These are phyloP conservation scores for Boletus barrowsii DNA, from an alignment of 768 basidiomycete genomes.

Conservation along the genomic window DNA sequence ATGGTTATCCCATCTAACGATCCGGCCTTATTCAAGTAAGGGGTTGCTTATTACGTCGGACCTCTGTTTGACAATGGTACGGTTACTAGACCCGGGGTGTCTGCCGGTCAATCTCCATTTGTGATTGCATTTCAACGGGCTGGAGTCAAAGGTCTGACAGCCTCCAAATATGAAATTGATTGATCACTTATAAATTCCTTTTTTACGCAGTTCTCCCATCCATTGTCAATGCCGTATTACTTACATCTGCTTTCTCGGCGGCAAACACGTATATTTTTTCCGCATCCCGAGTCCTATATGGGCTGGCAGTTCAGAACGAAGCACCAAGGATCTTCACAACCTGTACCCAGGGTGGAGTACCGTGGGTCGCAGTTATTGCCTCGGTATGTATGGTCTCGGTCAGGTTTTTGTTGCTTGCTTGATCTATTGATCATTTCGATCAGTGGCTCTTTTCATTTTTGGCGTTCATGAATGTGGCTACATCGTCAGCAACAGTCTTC, in stretches of 20 bases:
- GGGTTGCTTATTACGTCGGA: background rate
- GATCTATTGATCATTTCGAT: slow-evolving; percentile 2
- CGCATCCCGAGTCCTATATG: slow-evolving; percentile 43
- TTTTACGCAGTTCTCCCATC: slow-evolving; percentile 48
- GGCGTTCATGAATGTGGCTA: slow-evolving; percentile 64
- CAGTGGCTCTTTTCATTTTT: slow-evolving; percentile 43
- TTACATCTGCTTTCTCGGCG: slow-evolving; percentile 72
- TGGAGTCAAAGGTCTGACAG: slow-evolving; percentile 55
- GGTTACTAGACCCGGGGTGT: slow-evolving; percentile 4
- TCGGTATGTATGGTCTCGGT: slow-evolving; percentile 20
- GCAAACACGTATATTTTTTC: slow-evolving; percentile 47
- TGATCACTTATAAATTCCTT: background rate
- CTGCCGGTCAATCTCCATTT: slow-evolving; percentile 77
- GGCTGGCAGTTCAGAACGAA: slow-evolving; percentile 46
- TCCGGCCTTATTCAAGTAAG: slow-evolving; percentile 42
- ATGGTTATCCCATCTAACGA: slow-evolving; percentile 78
- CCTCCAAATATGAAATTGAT: slow-evolving; percentile 1
- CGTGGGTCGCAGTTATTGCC: slow-evolving; percentile 35
- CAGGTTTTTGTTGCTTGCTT: slow-evolving; percentile 12
- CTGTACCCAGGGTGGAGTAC: slow-evolving; percentile 50
- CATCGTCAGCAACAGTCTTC: slow-evolving; percentile 43
- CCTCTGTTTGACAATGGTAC: background rate
- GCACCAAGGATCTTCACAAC: slow-evolving; percentile 49
- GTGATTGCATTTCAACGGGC: slow-evolving; percentile 77
- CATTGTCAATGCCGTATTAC: slow-evolving; percentile 70